A percentile compares a stretch with the other conserved stretches of the same genome.
These are phyloP conservation scores for Xerocomellus intermedius DNA, from an alignment of 768 basidiomycete genomes.

Conservation along the genomic window DNA sequence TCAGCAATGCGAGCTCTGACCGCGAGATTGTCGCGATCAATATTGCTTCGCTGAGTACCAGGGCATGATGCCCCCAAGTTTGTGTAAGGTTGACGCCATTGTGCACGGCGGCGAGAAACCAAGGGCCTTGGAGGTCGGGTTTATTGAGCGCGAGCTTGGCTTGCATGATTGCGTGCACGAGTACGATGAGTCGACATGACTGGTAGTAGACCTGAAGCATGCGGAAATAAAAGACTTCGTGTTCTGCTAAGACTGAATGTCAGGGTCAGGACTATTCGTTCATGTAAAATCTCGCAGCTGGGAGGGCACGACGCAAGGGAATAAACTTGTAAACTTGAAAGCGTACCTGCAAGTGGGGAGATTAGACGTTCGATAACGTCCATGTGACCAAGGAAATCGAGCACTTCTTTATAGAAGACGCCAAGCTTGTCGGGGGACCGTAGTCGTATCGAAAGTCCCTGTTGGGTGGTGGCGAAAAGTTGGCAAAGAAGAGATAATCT, in stretches of 20 bases:
- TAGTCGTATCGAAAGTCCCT: conserved; percentile 33
- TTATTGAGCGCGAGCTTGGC: conserved; percentile 23
- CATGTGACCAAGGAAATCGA: conserved; percentile 33
- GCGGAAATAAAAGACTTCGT: conserved; percentile 43
- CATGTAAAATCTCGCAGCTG: background rate
- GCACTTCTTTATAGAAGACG: conserved; percentile 36
- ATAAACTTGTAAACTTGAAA: background rate
- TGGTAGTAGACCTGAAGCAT: conserved; percentile 42
- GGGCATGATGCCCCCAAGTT: conserved; percentile 39
- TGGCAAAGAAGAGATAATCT: conserved; percentile 39
- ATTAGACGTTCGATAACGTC: conserved; percentile 38
- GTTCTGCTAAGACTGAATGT: conserved; percentile 39
- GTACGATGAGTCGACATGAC: conserved; percentile 38
- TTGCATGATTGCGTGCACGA: conserved; percentile 36
- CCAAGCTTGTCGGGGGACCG: conserved; percentile 26
- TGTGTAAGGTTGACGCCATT: conserved; percentile 35
- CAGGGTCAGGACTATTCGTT: conserved; percentile 22
- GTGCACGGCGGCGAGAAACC: conserved; percentile 34
- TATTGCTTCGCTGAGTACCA: conserved; percentile 38
- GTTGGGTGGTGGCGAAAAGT: conserved; percentile 33
- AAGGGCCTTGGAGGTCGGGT: conserved; percentile 18
- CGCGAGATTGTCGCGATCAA: conserved; percentile 35
- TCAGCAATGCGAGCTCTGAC: conserved; percentile 35
- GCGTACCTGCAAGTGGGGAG: conserved; percentile 38
- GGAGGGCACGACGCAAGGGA: background rate